Conservation (phyloP, 73 alveolate species). For the Stentor roeselii region DNA sequence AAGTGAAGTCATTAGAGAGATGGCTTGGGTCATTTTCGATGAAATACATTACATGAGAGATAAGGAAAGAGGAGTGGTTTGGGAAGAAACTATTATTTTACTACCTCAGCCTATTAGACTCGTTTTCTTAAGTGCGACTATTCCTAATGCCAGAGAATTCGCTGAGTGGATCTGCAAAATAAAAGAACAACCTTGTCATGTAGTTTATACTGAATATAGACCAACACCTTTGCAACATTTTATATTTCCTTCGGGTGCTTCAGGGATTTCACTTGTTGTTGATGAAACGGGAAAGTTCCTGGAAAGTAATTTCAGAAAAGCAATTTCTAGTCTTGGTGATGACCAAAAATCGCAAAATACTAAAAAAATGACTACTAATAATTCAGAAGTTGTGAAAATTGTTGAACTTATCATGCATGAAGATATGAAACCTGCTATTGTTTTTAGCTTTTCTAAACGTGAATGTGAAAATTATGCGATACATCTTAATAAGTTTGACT, state of each 20-base stretch:
- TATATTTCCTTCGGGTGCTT: conserved; percentile 96
- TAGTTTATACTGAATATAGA: conserved; percentile 97
- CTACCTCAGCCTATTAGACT: conserved; percentile 77
- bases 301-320: conserved; percentile 97
- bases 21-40: conserved; percentile 99
- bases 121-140: conserved; percentile 99
- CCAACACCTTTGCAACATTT: conserved; percentile 99
- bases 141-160: conserved; percentile 99
- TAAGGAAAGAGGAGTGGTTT: conserved; percentile 99
- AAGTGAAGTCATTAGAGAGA: conserved; percentile 97
- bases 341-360: conserved; percentile 61
- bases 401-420: conserved; percentile 72
- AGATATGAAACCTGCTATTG: conserved; percentile 90
- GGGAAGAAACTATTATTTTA: conserved; percentile 99
- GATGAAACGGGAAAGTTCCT: conserved; percentile 95
- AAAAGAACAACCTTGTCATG: conserved; percentile 98
- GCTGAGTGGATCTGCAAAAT: conserved; percentile 98
- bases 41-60: conserved; percentile 99
- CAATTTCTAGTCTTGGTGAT: conserved; percentile 81
- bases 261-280: conserved; percentile 92
- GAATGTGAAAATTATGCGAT: conserved; percentile 98
- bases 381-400: conserved; percentile 71
- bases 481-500: conserved; percentile 84
- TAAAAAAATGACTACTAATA: conserved; percentile 57
- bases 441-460: conserved; percentile 96